phyloP scores from a whole-genome alignment of 495 filamentous ascomycete genomes.

The Aspergillus sclerotioniger region DNA sequence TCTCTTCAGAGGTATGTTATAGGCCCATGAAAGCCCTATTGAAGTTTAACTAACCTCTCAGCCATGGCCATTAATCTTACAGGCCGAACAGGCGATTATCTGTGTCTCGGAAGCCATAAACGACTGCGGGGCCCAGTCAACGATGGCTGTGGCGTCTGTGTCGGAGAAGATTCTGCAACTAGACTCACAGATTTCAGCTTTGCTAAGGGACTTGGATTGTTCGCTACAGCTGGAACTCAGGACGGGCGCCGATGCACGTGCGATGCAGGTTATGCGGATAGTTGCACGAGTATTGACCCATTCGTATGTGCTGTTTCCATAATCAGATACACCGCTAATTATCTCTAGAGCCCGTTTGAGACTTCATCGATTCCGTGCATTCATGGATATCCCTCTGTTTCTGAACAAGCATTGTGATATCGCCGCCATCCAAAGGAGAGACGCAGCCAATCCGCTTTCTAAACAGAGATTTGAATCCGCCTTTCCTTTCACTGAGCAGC shows the following conservation, averaged over 20 bases:
- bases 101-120: not conserved
- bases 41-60: not conserved
- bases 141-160: too few relatives aligned
- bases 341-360: constrained; percentile 10
- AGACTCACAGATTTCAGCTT: not conserved
- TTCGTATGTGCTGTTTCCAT: not conserved
- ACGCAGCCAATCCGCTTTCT: not conserved
- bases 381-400: constrained; percentile 17
- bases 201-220: not conserved
- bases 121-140: not conserved
- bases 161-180: not conserved
- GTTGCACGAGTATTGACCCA: not conserved
- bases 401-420: constrained; percentile 18
- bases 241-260: too few relatives aligned
- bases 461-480: not conserved
- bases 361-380: constrained; percentile 19
- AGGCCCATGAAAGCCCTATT: not conserved
- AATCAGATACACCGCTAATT: not conserved
- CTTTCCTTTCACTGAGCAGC: constrained; percentile 9
- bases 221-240: not conserved
- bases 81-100: not conserved
- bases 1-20: not conserved
- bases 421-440: not conserved
- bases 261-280: not conserved
- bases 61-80: constrained; percentile 5